These are phyloP conservation scores for Powellomyces hirtus DNA, from an alignment of 192 early-diverging fungal genomes.

Conservation along the genomic window DNA sequence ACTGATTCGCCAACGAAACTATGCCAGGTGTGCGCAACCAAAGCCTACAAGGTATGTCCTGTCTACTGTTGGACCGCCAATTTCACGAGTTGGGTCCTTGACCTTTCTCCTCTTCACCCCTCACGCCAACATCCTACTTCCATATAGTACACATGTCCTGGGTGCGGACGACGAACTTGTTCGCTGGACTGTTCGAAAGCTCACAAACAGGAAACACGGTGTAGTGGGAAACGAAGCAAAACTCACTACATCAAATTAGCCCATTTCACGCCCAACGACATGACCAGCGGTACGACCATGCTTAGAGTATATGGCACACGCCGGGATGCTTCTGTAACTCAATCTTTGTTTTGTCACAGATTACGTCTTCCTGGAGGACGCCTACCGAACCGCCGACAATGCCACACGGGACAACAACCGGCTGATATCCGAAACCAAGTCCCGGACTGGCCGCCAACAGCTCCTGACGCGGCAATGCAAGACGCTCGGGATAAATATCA, in stretches of 20 bases:
- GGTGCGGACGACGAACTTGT: constrained; percentile 62
- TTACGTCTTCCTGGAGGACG: constrained; percentile 68
- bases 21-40: too few relatives aligned
- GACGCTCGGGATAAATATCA: constrained; percentile 21
- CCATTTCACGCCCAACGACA: constrained; percentile 59
- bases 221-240: constrained; percentile 62
- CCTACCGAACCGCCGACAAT: constrained; percentile 51
- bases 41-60: too few relatives aligned
- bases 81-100: too few relatives aligned
- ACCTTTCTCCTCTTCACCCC: too few relatives aligned
- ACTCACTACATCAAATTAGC: constrained; percentile 59
- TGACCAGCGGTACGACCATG: constrained; percentile 61
- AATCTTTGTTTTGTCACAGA: constrained; percentile 32
- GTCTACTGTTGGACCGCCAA: too few relatives aligned
- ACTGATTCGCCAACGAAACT: too few relatives aligned
- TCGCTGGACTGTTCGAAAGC: constrained; percentile 64
- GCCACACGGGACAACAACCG: constrained; percentile 44
- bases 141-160: constrained; percentile 73
- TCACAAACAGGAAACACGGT: constrained; percentile 59
- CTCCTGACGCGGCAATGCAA: constrained; percentile 7
- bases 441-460: background rate
- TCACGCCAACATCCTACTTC: too few relatives aligned
- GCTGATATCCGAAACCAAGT: background rate
- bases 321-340: background rate
- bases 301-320: constrained; percentile 2